Conservation (phyloP, 495 filamentous ascomycete species). For the Hypoxylon cercidicola region DNA sequence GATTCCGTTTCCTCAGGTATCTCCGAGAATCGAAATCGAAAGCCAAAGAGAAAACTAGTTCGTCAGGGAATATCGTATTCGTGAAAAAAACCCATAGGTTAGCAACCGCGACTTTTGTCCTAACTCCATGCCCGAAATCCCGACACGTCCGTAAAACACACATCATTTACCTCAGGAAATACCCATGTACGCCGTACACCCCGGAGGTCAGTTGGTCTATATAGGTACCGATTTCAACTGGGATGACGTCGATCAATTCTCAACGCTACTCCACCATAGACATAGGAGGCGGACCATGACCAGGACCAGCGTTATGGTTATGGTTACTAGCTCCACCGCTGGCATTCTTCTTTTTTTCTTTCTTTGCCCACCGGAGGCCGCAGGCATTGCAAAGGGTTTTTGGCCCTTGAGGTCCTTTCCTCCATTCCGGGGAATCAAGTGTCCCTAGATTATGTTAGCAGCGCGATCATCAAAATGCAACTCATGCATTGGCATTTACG, state of each 20-base stretch:
- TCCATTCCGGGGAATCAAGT: conserved; percentile 94
- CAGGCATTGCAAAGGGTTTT: conserved; percentile 99
- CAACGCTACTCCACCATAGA: conserved; percentile 22
- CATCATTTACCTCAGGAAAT: conserved; percentile 30
- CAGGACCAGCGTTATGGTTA: conserved; percentile 11
- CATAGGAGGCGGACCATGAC: conserved; percentile 16
- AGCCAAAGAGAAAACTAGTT: conserved; percentile 10
- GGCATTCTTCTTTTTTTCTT: conserved; percentile 71
- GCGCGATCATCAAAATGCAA: neutral
- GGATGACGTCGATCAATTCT: conserved; percentile 12
- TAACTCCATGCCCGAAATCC: conserved; percentile 30
- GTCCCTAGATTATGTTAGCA: conserved; percentile 60
- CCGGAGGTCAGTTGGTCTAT: conserved; percentile 24
- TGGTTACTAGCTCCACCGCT: conserved; percentile 21
- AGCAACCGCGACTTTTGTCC: conserved; percentile 33
- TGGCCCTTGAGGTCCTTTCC: conserved; percentile 91
- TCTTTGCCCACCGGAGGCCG: conserved; percentile 86
- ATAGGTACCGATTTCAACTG: conserved; percentile 22
- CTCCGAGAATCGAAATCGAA: conserved; percentile 31
- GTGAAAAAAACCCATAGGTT: conserved; percentile 18
- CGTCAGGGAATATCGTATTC: conserved; percentile 15
- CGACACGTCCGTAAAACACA: conserved; percentile 28
- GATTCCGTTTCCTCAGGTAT: conserved; percentile 34
- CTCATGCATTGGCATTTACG: conserved; percentile 29
- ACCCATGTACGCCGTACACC: conserved; percentile 34